phyloP scores from a whole-genome alignment of 1,284 basidiomycete genomes.

The Pterula multifida region DNA sequence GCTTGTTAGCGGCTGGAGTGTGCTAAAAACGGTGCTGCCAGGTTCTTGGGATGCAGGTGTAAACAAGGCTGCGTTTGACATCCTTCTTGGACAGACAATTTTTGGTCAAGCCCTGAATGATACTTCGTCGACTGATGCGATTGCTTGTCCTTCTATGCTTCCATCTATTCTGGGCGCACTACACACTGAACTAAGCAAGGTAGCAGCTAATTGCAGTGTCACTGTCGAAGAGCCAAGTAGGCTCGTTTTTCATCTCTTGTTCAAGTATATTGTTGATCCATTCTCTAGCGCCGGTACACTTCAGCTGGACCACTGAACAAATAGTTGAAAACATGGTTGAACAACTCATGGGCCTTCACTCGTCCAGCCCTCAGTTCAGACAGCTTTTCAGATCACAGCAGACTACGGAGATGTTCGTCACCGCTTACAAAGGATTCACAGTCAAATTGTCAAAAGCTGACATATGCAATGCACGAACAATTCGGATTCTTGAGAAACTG shows the following conservation, averaged over 20 bases:
- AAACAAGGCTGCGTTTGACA: conserved; percentile 51
- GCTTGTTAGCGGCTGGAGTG: conserved; percentile 63
- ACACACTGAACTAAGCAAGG: conserved; percentile 26
- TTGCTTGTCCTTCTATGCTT: conserved; percentile 38
- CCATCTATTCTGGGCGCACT: conserved; percentile 55
- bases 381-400: conserved; percentile 61
- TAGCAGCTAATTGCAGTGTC: conserved; percentile 24
- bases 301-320: conserved; percentile 25
- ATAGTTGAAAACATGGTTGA: conserved; percentile 52
- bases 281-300: conserved; percentile 10
- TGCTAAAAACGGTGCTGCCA: conserved; percentile 54
- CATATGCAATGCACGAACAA: conserved; percentile 30
- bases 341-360: conserved; percentile 54
- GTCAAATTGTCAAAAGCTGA: conserved; percentile 23
- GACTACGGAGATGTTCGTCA: conserved; percentile 51
- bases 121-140: conserved; percentile 10
- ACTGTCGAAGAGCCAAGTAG: conserved; percentile 16
- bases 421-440: conserved; percentile 48
- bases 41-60: conserved; percentile 52
- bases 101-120: neutral
- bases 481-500: conserved; percentile 52
- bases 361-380: conserved; percentile 48
- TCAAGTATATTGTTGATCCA: conserved; percentile 8
- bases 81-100: conserved; percentile 38
- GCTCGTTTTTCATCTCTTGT: conserved; percentile 11